Evolutionary conservation across 2,329 filamentous ascomycete genomes (phyloP), one percentile per base, ranked within the genome.

Genomic region (Botrytis sinoallii): DNA sequence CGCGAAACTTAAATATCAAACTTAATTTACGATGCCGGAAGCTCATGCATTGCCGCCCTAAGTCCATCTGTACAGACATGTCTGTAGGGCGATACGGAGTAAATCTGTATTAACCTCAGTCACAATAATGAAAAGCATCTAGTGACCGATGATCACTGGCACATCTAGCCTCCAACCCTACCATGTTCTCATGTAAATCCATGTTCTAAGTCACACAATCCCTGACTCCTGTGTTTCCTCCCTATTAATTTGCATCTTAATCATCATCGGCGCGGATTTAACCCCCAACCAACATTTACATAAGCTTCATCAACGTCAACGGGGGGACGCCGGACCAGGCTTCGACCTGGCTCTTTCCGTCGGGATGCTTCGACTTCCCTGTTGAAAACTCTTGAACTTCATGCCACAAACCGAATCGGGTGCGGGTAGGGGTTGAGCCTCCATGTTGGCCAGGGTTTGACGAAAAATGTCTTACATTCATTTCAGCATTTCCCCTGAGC

Each of bases 381-480:
- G 52, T 20, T 35, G 22, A 55, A 55, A 29, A 57, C 46, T 35
- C 40, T 55, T 55, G 35, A 35, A 35, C 18, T 35, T 66, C 42
- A 32, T 57, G 65, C 65, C 46, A 18, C 25, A 40, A 20, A 29
- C 48, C 35, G 25, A 42, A 55, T 40, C 52, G 20, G 52, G 29
- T 42, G 46, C 25, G 16, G 48, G 25, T 57, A 68, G 46, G 44
- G 46, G 25, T n/a, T 38, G 61, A 66, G 52, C 18, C 22, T 57
- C 7, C 10, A 25, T 25, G 46, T 22, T 42, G 18, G 25, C 48
- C 20, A 40, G 40, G 32, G 22, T 48, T 57, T 68, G 40, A 48
- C 29, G 52, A 46, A 61, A 68, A 35, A 35, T 72, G 63, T 69
- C 71, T 72, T 61, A 69, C 40, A n/a, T 20, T 68, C 20, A 72